A percentile compares a stretch with the other conserved stretches of the same genome.
Evolutionary conservation across 1,139 yeast species (phyloP).

Genomic region (Pneumocystis carinii): DNA sequence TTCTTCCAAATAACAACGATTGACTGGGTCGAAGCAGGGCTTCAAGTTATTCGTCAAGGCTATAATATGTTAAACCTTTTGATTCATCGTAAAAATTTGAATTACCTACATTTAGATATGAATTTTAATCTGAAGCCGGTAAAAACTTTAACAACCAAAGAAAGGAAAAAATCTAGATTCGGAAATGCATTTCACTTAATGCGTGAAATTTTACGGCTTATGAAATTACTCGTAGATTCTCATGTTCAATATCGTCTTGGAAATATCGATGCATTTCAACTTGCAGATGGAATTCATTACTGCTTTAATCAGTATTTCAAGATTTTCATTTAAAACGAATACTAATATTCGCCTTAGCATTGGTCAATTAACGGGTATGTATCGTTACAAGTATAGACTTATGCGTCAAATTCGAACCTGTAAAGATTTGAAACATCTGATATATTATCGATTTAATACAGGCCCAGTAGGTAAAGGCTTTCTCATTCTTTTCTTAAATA

Average conservation of each 20-base stretch:
- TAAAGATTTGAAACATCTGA: slow-evolving; percentile 83
- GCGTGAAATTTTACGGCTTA: slow-evolving; percentile 69
- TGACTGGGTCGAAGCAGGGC: slow-evolving; percentile 98
- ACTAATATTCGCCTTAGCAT: slow-evolving; percentile 22
- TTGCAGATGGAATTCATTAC: slow-evolving; percentile 88
- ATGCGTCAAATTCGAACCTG: slow-evolving; percentile 98
- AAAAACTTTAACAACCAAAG: slow-evolving; percentile 89
- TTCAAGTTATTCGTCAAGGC: slow-evolving; percentile 87
- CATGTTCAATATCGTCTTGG: slow-evolving; percentile 87
- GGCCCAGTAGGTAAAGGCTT: slow-evolving; percentile 39
- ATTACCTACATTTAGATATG: slow-evolving; percentile 85
- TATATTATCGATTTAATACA: slow-evolving; percentile 65
- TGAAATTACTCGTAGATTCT: slow-evolving; percentile 78
- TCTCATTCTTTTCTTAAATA: background rate
- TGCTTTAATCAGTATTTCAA: slow-evolving; percentile 48
- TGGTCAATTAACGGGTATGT: slow-evolving; percentile 92
- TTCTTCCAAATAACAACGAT: slow-evolving; percentile 82
- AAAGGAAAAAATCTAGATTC: slow-evolving; percentile 85
- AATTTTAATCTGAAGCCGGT: slow-evolving; percentile 94
- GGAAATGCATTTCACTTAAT: slow-evolving; percentile 93
- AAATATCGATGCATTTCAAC: slow-evolving; percentile 78
- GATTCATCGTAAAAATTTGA: slow-evolving; percentile 81
- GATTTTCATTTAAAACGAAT: slow-evolving; percentile 2
- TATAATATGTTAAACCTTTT: slow-evolving; percentile 81
- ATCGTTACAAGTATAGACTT: slow-evolving; percentile 88